Percentiles rank a stretch among this genome's conserved stretches.
Conservation (phyloP, 1,284 basidiomycete species). For the Mycosarcoma mackinlayi region DNA sequence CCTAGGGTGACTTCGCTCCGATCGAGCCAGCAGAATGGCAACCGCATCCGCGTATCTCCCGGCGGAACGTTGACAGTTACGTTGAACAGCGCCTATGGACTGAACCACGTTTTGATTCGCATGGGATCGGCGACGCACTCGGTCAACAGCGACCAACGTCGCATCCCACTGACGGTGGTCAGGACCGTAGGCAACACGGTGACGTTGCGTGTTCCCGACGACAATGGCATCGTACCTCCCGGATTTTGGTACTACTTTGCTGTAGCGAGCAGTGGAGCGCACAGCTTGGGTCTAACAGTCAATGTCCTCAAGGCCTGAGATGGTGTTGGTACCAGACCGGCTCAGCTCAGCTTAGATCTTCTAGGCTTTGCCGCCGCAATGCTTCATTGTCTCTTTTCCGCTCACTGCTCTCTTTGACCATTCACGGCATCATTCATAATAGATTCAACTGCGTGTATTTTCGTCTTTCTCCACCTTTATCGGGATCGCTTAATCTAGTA, state of each 20-base stretch:
- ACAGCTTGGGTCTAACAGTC: conserved; percentile 4
- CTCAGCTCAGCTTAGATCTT: no score
- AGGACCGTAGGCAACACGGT: conserved; percentile 3
- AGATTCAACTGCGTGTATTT: no score
- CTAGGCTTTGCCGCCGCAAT: no score
- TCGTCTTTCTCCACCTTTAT: no score
- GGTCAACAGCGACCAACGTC: conserved; percentile 2
- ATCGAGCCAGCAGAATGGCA: conserved; percentile 10
- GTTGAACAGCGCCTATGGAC: background rate
- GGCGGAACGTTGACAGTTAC: conserved; percentile 3
- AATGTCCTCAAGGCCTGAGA: conserved; percentile 4
- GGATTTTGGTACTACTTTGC: conserved; percentile 10
- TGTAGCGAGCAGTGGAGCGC: background rate
- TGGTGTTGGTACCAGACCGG: no score
- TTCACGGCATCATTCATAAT: no score
- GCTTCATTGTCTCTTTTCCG: no score
- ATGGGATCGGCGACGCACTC: conserved; percentile 6
- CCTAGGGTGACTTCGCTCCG: background rate
- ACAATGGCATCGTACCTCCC: conserved; percentile 3
- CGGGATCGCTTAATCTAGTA: no score
- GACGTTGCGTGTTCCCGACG: background rate
- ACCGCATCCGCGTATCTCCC: conserved; percentile 1
- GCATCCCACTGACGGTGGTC: background rate
- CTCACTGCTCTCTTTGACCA: no score
- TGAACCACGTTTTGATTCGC: conserved; percentile 1